Percentiles rank a stretch among this genome's conserved stretches.
phyloP scores from a whole-genome alignment of 2,329 filamentous ascomycete genomes.

The Helotiales sp. region DNA sequence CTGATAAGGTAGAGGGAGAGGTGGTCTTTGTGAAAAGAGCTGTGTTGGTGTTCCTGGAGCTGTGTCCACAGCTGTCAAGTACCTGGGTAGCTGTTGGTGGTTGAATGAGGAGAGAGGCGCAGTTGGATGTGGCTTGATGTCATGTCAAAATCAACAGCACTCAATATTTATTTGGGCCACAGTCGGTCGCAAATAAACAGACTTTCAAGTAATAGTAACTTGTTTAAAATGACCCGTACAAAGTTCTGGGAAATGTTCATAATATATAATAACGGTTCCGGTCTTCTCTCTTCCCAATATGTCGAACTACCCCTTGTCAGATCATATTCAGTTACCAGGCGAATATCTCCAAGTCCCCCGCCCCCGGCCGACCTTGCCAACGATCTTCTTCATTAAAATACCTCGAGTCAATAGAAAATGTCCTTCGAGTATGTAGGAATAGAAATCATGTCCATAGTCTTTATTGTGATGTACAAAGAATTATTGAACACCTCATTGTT shows the following conservation, averaged over 20 bases:
- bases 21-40: not conserved
- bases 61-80: not conserved
- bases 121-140: conserved; percentile 9
- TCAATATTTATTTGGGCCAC: not conserved
- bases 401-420: not conserved
- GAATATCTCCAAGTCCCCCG: not conserved
- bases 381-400: not conserved
- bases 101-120: not conserved
- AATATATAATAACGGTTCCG: not conserved
- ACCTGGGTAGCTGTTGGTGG: not conserved
- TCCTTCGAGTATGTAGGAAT: not conserved
- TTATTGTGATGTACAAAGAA: not conserved
- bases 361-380: not conserved
- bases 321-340: not conserved
- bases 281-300: not conserved
- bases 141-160: not conserved
- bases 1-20: no score
- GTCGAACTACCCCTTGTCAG: not conserved
- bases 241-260: not conserved
- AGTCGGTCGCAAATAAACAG: no score
- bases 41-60: not conserved
- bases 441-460: not conserved
- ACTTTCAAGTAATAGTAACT: no score
- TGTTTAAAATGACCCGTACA: not conserved
- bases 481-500: not conserved